Conservation (phyloP, 495 filamentous ascomycete species). For the Podospora bellae-mahoneyi region DNA sequence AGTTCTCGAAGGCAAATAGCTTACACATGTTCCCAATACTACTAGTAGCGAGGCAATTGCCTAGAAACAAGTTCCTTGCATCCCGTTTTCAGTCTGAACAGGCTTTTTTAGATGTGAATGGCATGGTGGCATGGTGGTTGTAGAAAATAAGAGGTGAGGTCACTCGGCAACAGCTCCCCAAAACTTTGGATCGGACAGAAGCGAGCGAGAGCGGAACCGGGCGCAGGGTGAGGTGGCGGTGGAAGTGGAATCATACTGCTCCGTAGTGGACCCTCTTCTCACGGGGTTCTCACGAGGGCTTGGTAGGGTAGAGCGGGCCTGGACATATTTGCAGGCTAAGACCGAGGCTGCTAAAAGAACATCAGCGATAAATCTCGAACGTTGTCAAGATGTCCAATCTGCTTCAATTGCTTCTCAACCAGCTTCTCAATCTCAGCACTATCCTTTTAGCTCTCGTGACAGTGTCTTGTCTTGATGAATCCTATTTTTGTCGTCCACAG, state of each 20-base stretch:
- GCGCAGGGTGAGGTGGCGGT: not conserved
- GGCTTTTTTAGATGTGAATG: not conserved
- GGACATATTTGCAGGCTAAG: not conserved
- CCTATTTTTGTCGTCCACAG: too few relatives aligned
- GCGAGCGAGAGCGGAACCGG: not conserved
- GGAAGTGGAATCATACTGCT: not conserved
- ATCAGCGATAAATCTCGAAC: too few relatives aligned
- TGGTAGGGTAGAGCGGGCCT: not conserved
- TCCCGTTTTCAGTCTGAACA: not conserved
- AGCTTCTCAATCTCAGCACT: too few relatives aligned
- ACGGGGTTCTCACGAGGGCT: not conserved
- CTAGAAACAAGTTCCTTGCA: not conserved
- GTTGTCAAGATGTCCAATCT: too few relatives aligned
- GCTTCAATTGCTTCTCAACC: too few relatives aligned
- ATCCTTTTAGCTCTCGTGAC: too few relatives aligned
- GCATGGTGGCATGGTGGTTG: not conserved
- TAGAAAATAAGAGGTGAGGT: not conserved
- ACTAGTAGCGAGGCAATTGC: not conserved
- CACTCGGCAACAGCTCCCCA: not conserved
- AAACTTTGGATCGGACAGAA: not conserved
- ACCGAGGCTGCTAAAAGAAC: too few relatives aligned
- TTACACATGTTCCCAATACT: not conserved
- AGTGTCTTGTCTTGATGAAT: too few relatives aligned
- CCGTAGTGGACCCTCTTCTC: not conserved
- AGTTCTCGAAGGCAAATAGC: not conserved